Base-by-base conservation (phyloP, 164 flowering plant species). In the Berberis thunbergii region DNA sequence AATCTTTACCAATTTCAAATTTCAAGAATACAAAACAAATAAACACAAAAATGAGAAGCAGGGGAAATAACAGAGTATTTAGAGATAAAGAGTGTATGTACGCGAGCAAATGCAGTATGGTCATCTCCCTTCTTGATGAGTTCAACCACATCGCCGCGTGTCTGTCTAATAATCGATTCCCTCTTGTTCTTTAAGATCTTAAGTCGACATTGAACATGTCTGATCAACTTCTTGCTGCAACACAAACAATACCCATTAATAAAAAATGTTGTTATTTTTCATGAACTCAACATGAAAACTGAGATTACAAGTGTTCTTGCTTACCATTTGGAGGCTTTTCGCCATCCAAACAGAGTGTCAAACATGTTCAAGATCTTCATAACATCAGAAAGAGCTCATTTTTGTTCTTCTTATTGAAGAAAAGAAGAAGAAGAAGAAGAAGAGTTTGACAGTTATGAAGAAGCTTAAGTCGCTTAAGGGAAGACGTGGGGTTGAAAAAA, bases 111-210 rank as follows among this genome's bases (percentile, higher is more conserved):
- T 41, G 91, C 96, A 50, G 45, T 65, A 2, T 81, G 75, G 10
- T 79, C 69, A 46, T 74, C 71, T 49, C 94, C 94, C 54, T 58
- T 65, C 65, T 66, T 75, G 76, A 89, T 68, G 7, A 89, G 91
- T 77, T 81, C 72, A 70, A 78, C 83, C 6, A 88, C 46, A 49
- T 88, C 98, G 2, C 76, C 74, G 0, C 82, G 75, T 49, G 78
- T 62, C 3, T 81, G 89, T 57, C 72, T 80, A 50, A 74, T 78
- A 12, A 93, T 81, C 5, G 83, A 67, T 13, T 57, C 43, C 65
- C 84, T 78, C 76, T 88, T 90, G 83, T 73, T 88, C 81, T 78
- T 83, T 66, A 85, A 75, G 46, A 83, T 74, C 78, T 81, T 86
- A 1, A 93, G 70, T 26, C 96, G 87, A 64, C 86, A 76, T 71